Conservation (phyloP, 2,329 filamentous ascomycete species). For the Penicillium nordicum region DNA sequence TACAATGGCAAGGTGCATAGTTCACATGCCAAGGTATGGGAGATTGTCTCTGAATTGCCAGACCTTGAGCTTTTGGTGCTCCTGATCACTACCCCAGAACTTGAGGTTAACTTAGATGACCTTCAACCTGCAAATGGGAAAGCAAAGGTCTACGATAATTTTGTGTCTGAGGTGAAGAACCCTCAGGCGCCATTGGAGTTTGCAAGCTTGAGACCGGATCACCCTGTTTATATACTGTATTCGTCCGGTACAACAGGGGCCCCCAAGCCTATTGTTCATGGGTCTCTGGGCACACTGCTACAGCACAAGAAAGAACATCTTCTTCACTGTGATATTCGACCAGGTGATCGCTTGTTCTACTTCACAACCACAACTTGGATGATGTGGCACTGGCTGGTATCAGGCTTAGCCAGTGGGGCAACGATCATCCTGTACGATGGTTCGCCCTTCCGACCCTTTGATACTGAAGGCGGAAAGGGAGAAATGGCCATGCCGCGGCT, state of each 20-base stretch:
- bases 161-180: slow-evolving; percentile 45
- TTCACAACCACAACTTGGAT: slow-evolving; percentile 97
- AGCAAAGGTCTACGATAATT: slow-evolving; percentile 43
- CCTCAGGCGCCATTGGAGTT: slow-evolving; percentile 55
- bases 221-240: slow-evolving; percentile 91
- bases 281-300: slow-evolving; percentile 80
- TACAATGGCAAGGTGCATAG: slow-evolving; percentile 91
- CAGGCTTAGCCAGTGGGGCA: slow-evolving; percentile 75
- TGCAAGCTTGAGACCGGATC: slow-evolving; percentile 74
- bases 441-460: slow-evolving; percentile 74
- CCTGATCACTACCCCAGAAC: slow-evolving; percentile 60
- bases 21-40: slow-evolving; percentile 72
- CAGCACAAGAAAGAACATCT: slow-evolving; percentile 97
- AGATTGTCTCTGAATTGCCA: slow-evolving; percentile 67
- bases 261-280: slow-evolving; percentile 94
- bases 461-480: slow-evolving; percentile 56
- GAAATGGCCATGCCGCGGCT: slow-evolving; percentile 78
- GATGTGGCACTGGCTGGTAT: slow-evolving; percentile 99
- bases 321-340: slow-evolving; percentile 76
- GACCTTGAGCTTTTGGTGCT: slow-evolving; percentile 69
- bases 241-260: slow-evolving; percentile 83
- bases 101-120: slow-evolving; percentile 35
- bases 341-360: slow-evolving; percentile 76
- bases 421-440: slow-evolving; percentile 89
- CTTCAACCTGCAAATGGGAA: slow-evolving; percentile 38